These are phyloP conservation scores for Breviolum minutum DNA, from an alignment of 73 alveolate species.

Conservation along the genomic window DNA sequence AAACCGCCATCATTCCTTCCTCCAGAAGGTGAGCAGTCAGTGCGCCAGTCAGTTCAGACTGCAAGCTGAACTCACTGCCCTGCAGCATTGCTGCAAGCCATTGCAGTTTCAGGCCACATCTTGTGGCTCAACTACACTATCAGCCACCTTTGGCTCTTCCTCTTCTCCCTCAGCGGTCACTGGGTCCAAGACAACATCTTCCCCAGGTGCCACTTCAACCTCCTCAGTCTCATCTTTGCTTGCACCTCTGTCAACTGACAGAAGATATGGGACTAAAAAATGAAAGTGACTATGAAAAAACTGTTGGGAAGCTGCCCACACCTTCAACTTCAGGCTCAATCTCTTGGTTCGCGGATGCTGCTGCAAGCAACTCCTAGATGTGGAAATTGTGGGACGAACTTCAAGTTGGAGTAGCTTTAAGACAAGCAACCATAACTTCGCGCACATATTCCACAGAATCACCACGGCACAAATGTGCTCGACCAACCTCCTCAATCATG, in stretches of 20 bases:
- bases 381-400: not conserved
- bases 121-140: not conserved
- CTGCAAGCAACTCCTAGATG: not conserved
- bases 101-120: not conserved
- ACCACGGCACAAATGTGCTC: not conserved
- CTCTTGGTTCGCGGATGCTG: not conserved
- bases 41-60: no score
- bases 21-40: no score
- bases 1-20: no score
- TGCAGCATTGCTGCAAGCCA: not conserved
- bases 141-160: not conserved
- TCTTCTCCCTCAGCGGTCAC: not conserved
- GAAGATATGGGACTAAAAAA: not conserved
- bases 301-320: not conserved
- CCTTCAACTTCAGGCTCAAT: not conserved
- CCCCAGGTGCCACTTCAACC: not conserved
- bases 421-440: not conserved
- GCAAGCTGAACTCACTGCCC: not conserved
- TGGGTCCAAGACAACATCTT: no score
- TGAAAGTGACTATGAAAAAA: not conserved
- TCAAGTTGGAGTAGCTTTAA: no score
- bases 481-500: not conserved
- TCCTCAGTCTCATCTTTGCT: not conserved
- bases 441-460: not conserved
- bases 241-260: not conserved